These are phyloP conservation scores for Backusella luteola DNA, from an alignment of 192 early-diverging fungal genomes.

Conservation along the genomic window DNA sequence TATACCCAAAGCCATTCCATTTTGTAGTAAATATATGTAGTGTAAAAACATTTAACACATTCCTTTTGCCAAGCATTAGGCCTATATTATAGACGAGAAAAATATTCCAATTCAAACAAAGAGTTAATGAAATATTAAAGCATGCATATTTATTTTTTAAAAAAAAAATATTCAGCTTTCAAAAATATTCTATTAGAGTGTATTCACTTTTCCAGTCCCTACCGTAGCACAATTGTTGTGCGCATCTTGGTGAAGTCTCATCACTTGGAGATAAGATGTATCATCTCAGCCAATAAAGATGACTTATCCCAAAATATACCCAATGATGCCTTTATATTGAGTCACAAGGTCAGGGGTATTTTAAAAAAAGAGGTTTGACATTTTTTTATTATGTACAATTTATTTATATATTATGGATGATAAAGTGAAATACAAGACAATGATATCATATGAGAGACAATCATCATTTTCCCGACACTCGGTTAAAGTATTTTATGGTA, in stretches of 20 bases:
- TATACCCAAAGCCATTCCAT: no score
- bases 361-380: neutral
- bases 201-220: no score
- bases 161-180: no score
- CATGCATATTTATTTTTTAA: no score
- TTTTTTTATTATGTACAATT: neutral
- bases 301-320: neutral
- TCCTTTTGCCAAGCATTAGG: no score
- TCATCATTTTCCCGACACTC: neutral
- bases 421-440: no score
- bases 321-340: neutral
- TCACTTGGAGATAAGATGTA: neutral
- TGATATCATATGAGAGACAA: neutral
- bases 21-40: no score
- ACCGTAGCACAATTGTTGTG: neutral
- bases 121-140: no score
- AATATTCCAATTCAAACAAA: no score
- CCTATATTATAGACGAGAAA: no score
- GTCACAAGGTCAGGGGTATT: neutral
- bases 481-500: neutral
- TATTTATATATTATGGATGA: neutral
- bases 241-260: neutral
- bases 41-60: no score
- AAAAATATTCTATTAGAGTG: no score
- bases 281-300: neutral